These are phyloP conservation scores for Boletus smithii DNA, from an alignment of 1,284 basidiomycete species.

Conservation along the genomic window DNA sequence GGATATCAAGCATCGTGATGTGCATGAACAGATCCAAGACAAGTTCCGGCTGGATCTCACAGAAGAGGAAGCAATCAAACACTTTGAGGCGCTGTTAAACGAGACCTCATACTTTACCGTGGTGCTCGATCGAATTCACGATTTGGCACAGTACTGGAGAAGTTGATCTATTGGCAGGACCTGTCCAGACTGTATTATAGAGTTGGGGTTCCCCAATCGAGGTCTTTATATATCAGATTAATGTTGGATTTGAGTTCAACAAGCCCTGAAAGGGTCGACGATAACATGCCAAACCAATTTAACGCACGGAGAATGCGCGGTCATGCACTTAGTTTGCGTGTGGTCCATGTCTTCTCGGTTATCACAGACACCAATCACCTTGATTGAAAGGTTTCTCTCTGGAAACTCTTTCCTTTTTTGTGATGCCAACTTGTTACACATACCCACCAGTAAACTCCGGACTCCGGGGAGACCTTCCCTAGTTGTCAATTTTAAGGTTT, in stretches of 20 bases:
- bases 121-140: conserved; percentile 90
- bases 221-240: not conserved
- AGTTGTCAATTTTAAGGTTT: too few relatives aligned
- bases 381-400: too few relatives aligned
- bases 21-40: conserved; percentile 87
- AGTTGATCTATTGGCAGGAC: conserved; percentile 39
- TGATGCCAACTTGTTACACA: too few relatives aligned
- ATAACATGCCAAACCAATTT: not conserved
- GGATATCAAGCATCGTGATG: conserved; percentile 91
- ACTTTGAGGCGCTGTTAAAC: conserved; percentile 91
- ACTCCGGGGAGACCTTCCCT: too few relatives aligned
- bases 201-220: too few relatives aligned
- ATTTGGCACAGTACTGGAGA: conserved; percentile 81
- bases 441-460: too few relatives aligned
- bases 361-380: not conserved
- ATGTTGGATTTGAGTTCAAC: not conserved
- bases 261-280: not conserved
- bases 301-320: not conserved
- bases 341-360: too few relatives aligned
- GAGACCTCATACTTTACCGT: conserved; percentile 94
- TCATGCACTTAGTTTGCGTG: too few relatives aligned
- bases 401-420: too few relatives aligned
- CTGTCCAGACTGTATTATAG: not conserved
- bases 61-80: conserved; percentile 96
- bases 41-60: conserved; percentile 94